Conservation (phyloP, 2,329 filamentous ascomycete species). For the Didymella arachidicola region DNA sequence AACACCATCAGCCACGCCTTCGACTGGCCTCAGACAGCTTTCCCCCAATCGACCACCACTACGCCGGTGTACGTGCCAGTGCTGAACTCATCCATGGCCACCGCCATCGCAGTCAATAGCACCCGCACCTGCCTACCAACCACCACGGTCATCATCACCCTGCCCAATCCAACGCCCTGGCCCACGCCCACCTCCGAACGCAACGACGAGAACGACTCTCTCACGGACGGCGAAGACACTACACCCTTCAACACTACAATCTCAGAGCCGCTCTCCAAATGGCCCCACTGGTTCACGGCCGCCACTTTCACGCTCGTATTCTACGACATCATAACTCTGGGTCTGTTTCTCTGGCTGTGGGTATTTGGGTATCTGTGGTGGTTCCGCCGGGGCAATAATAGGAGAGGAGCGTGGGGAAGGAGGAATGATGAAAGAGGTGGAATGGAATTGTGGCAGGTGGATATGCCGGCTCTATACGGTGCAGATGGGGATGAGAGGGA, state of each 20-base stretch:
- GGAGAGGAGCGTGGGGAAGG: background rate
- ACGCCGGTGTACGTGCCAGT: background rate
- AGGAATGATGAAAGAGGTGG: background rate
- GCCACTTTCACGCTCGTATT: conserved; percentile 26
- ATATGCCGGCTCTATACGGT: background rate
- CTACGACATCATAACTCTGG: conserved; percentile 28
- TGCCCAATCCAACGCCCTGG: conserved; percentile 1
- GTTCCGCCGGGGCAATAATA: background rate
- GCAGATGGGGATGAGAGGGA: background rate
- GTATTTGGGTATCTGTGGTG: conserved; percentile 21
- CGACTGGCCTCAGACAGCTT: background rate
- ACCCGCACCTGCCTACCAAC: conserved; percentile 3
- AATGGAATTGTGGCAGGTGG: conserved; percentile 2
- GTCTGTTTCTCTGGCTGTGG: conserved; percentile 25
- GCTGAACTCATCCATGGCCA: background rate
- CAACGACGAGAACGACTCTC: background rate
- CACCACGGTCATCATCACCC: conserved; percentile 4
- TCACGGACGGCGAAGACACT: background rate
- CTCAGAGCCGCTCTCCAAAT: conserved; percentile 4
- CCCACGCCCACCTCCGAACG: background rate
- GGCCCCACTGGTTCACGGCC: conserved; percentile 19
- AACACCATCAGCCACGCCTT: background rate
- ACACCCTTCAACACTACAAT: conserved; percentile 2
- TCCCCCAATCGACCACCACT: background rate
- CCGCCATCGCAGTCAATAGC: background rate